Evolutionary conservation across 2,329 filamentous ascomycete species (phyloP).

Genomic region (Fusarium cyanostomum): DNA sequence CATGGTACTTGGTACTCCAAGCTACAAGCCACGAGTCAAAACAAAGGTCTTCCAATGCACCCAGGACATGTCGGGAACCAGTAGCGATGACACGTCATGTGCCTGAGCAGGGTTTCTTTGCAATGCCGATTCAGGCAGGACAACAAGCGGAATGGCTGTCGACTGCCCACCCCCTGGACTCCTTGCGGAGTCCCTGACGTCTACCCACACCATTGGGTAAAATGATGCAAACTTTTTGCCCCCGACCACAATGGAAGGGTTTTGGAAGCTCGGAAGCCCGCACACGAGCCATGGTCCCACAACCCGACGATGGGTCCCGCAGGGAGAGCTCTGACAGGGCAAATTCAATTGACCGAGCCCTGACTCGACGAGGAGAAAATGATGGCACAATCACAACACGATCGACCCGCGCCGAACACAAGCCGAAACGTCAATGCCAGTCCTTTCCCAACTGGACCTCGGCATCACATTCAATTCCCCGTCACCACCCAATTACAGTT

Average conservation of each 20-base stretch:
- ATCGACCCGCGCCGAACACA: constrained; percentile 28
- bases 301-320: constrained; percentile 21
- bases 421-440: constrained; percentile 17
- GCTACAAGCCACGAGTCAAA: constrained; percentile 5
- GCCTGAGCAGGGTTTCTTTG: constrained; percentile 42
- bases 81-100: constrained; percentile 40
- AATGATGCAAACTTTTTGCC: constrained; percentile 43
- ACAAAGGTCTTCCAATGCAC: constrained; percentile 5
- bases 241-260: constrained; percentile 39
- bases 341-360: constrained; percentile 21
- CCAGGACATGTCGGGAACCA: constrained; percentile 6
- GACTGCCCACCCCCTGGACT: constrained; percentile 17
- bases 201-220: constrained; percentile 39
- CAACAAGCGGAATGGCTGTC: constrained; percentile 23
- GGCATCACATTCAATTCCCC: constrained; percentile 18
- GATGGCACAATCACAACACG: constrained; percentile 3
- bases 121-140: constrained; percentile 38
- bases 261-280: constrained; percentile 32
- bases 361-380: constrained; percentile 28
- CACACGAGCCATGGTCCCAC: constrained; percentile 34
- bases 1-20: not conserved
- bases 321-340: constrained; percentile 19
- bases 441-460: constrained; percentile 10
- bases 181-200: constrained; percentile 27
- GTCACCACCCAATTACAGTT: constrained; percentile 28